These are phyloP conservation scores for Eucalyptus erythrocorys DNA, from an alignment of 345 rosid genomes.

Conservation along the genomic window DNA sequence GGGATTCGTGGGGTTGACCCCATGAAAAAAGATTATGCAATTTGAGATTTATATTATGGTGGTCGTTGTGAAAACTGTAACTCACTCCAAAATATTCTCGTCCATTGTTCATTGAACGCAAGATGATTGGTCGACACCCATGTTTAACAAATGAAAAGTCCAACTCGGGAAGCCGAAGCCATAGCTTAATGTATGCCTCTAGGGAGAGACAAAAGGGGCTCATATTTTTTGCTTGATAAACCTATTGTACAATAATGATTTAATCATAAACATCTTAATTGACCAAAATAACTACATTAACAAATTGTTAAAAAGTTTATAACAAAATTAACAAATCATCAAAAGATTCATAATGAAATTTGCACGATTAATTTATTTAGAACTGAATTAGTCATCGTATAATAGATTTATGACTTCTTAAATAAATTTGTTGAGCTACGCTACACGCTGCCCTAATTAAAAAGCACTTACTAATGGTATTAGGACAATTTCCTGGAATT, in stretches of 20 bases:
- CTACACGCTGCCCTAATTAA: background rate
- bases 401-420: rapidly evolving
- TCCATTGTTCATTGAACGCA: background rate
- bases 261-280: rapidly evolving
- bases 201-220: background rate
- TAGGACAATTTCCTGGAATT: background rate
- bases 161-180: background rate
- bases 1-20: background rate
- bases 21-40: background rate
- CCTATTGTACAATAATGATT: background rate
- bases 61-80: background rate
- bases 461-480: background rate
- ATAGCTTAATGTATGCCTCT: background rate
- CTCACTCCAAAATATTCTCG: background rate
- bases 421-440: background rate
- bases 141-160: background rate
- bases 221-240: no score
- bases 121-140: background rate
- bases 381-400: rapidly evolving
- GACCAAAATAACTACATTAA: rapidly evolving
- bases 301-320: no score
- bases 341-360: no score
- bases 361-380: no score
- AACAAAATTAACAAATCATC: no score
- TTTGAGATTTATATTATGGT: background rate